Base-by-base conservation (phyloP, 305 asterid genomes). In the Coffea humblotiana region DNA sequence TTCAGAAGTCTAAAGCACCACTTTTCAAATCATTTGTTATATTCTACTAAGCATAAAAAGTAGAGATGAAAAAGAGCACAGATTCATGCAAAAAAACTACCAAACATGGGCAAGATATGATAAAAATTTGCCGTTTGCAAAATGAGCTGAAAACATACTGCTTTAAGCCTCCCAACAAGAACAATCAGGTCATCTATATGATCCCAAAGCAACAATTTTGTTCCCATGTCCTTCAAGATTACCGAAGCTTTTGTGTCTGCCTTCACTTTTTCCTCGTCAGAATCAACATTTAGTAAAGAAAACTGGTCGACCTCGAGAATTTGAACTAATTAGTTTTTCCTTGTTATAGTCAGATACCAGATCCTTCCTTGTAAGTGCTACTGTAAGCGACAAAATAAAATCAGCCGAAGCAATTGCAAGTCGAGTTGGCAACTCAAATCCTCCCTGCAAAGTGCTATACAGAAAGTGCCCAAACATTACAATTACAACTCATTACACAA, bases 351-450 rank as follows among this genome's bases (percentile, higher is more conserved):
- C 87, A 77, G 90, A 86, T 6, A 65, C 81, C 79, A 78, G 43
- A 77, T 89, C 87, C 75, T 80, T 88, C 85, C 82, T 84, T 82
- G 97, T 85, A 86, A 95, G 84, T 74, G 98, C 94, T 73, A 88
- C 92, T 11, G 94, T 88, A 82, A 92, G 91, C 37, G 96, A 91
- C 77, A 95, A 75, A 78, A 90, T 70, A 56, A 92, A 90, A 91
- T 95, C 99, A 71, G 99, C 94, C 78, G 97, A 98, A 81, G 95
- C 94, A 72, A 93, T 88, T 40, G 97, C 90, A 86, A 95, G 97
- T 71, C 99, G 95, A 85, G 94, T 93, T 87, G 99, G 99, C 88
- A 95, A 83, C 92, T 93, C 97, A 88, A 88, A 93, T 84, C 89
- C 96, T 65, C 90, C 98, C 88, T 83, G 95, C 89, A 88, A 78